Evolutionary conservation across 2,329 filamentous ascomycete genomes (phyloP).

Genomic region (Neopestalotiopsis clavispora): DNA sequence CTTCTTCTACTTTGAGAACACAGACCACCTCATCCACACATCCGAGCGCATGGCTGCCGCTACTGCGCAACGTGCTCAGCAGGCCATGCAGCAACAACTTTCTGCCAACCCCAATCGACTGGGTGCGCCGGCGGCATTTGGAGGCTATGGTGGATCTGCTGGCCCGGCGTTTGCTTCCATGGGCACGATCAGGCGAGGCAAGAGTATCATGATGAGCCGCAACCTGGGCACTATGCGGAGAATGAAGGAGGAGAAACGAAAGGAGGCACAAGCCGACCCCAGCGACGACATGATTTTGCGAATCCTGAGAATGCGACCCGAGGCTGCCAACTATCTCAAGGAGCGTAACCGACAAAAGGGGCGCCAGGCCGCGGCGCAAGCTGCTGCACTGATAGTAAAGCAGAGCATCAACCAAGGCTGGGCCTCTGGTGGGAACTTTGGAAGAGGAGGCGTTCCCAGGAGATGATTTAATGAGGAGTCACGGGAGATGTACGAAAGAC

Average conservation of each 20-base stretch:
- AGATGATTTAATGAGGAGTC: conserved; percentile 40
- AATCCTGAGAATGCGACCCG: conserved; percentile 92
- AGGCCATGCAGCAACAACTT: conserved; percentile 61
- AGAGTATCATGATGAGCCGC: conserved; percentile 90
- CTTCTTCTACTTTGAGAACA: conserved; percentile 97
- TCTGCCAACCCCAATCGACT: conserved; percentile 62
- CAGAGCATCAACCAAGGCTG: conserved; percentile 76
- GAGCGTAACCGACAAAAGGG: conserved; percentile 94
- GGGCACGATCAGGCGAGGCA: conserved; percentile 68
- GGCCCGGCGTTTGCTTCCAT: conserved; percentile 66
- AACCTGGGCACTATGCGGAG: conserved; percentile 96
- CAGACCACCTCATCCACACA: conserved; percentile 89
- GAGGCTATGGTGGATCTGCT: conserved; percentile 51
- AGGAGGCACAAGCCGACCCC: conserved; percentile 93
- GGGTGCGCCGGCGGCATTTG: conserved; percentile 63
- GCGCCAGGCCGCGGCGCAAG: conserved; percentile 84
- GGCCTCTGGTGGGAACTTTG: conserved; percentile 48
- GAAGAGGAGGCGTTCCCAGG: conserved; percentile 48
- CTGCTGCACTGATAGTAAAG: conserved; percentile 91
- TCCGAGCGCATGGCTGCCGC: conserved; percentile 94
- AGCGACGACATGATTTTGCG: conserved; percentile 98
- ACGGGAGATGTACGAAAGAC: background rate
- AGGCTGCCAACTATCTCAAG: conserved; percentile 84
- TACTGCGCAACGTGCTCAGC: conserved; percentile 75
- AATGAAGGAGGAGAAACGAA: conserved; percentile 93